These are phyloP conservation scores for Cladosporium austrohemisphaericum DNA, from an alignment of 2,329 filamentous ascomycete species.

Conservation along the genomic window DNA sequence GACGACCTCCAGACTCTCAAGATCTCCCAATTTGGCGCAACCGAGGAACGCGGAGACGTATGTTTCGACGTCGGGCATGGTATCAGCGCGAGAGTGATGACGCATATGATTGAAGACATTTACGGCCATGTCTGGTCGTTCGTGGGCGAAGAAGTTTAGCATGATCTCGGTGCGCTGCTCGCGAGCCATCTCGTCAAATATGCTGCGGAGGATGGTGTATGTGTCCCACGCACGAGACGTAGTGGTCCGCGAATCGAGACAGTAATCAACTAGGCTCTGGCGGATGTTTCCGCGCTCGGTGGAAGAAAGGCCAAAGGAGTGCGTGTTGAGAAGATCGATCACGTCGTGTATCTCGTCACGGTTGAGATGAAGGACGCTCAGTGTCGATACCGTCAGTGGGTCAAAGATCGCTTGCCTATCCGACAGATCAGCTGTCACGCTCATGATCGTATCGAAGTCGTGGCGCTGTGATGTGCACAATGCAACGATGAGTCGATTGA, in stretches of 20 bases:
- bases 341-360: constrained; percentile 75
- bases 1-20: constrained; percentile 66
- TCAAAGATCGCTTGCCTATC: constrained; percentile 66
- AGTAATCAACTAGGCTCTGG: constrained; percentile 64
- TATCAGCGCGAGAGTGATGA: constrained; percentile 60
- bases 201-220: constrained; percentile 56
- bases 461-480: constrained; percentile 59
- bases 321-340: constrained; percentile 74
- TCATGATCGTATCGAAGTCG: constrained; percentile 67
- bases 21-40: constrained; percentile 43
- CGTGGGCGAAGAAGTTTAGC: constrained; percentile 74
- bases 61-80: constrained; percentile 66
- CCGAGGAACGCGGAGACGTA: constrained; percentile 78
- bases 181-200: constrained; percentile 61
- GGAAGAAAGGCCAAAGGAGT: constrained; percentile 66
- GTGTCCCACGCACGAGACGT: constrained; percentile 63
- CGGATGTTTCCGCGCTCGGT: constrained; percentile 65
- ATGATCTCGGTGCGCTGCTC: constrained; percentile 68
- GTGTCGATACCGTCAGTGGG: constrained; percentile 66
- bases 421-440: constrained; percentile 69
- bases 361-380: constrained; percentile 71
- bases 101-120: constrained; percentile 93
- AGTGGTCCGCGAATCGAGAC: constrained; percentile 58
- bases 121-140: constrained; percentile 77
- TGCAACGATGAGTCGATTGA: constrained; percentile 69